phyloP scores from a whole-genome alignment of 2,329 filamentous ascomycete genomes.

The Diplodia sapinea region DNA sequence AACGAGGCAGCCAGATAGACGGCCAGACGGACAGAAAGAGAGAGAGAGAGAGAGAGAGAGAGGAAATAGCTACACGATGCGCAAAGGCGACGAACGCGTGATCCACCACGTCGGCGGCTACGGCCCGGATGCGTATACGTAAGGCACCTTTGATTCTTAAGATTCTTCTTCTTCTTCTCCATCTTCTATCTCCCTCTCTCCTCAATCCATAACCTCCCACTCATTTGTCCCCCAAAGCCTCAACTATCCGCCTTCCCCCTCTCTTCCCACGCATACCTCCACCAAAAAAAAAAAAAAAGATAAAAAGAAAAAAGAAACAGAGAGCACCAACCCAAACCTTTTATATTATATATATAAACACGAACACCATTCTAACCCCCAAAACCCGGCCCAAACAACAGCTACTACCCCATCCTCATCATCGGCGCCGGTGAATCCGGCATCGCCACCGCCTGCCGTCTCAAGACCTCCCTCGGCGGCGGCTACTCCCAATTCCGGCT shows the following conservation, averaged over 20 bases:
- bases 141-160: slow-evolving; percentile 31
- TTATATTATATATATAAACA: too few relatives aligned
- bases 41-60: background rate
- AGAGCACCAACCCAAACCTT: too few relatives aligned
- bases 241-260: background rate
- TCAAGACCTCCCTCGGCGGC: slow-evolving; percentile 62
- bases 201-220: background rate
- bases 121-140: slow-evolving; percentile 45
- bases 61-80: background rate
- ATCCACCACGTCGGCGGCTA: slow-evolving; percentile 49
- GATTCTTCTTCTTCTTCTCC: too few relatives aligned
- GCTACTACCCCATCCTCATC: slow-evolving; percentile 58
- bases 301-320: too few relatives aligned
- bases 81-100: slow-evolving; percentile 34
- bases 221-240: background rate
- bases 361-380: background rate
- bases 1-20: background rate
- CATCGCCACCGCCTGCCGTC: slow-evolving; percentile 65
- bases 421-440: slow-evolving; percentile 68
- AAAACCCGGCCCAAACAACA: background rate
- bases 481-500: slow-evolving; percentile 63
- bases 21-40: background rate
- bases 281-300: too few relatives aligned
- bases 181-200: background rate
- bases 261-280: background rate